Percentiles rank a stretch among this genome's conserved stretches.
These are phyloP conservation scores for Sporothrix schenckii DNA, from an alignment of 2,329 filamentous ascomycete species.

Conservation along the genomic window DNA sequence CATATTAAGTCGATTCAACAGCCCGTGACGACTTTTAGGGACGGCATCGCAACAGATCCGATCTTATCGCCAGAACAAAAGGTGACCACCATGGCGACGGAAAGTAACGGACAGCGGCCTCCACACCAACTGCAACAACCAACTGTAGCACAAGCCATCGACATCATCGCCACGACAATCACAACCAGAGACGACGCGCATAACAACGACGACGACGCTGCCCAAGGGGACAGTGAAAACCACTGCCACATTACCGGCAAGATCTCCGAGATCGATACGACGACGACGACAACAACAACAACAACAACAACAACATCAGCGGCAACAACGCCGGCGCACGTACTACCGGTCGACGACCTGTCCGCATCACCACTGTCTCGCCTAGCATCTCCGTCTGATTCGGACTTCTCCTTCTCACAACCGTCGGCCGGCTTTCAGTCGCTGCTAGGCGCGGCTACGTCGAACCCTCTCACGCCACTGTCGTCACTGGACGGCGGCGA, in stretches of 20 bases:
- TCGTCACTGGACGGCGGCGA: slow-evolving; percentile 34
- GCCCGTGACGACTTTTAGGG: neutral
- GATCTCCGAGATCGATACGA: slow-evolving; percentile 4
- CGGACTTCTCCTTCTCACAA: slow-evolving; percentile 31
- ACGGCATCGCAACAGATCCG: neutral
- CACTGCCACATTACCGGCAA: neutral
- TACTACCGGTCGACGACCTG: neutral
- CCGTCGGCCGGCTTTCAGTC: slow-evolving; percentile 28
- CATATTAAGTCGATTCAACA: neutral
- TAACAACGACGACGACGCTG: neutral
- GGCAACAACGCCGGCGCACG: slow-evolving; percentile 1
- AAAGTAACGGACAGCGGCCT: slow-evolving; percentile 6
- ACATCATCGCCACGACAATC: neutral
- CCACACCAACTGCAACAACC: slow-evolving; percentile 8
- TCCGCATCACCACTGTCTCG: slow-evolving; percentile 28
- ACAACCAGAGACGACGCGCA: neutral
- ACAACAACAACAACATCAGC: neutral
- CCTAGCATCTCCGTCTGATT: slow-evolving; percentile 26
- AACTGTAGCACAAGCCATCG: neutral
- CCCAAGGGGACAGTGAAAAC: neutral
- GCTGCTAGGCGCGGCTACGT: slow-evolving; percentile 3
- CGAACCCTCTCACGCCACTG: slow-evolving; percentile 29
- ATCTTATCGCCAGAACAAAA: neutral
- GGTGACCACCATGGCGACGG: slow-evolving; percentile 18
- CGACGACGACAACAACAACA: neutral